These are phyloP conservation scores for Schwanniomyces pseudopolymorphus DNA, from an alignment of 805 yeast species.

Conservation along the genomic window DNA sequence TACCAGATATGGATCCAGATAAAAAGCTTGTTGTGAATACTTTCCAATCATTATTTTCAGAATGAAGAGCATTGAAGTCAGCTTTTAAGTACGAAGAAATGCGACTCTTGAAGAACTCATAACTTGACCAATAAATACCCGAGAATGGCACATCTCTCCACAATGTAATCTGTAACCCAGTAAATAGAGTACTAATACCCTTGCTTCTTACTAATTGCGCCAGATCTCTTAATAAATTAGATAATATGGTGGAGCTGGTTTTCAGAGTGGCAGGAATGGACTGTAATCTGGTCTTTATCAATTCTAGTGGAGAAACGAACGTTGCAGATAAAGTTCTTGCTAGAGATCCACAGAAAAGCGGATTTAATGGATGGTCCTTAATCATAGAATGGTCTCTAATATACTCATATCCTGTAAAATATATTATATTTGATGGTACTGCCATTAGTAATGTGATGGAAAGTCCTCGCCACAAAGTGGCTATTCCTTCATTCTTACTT, in stretches of 20 bases:
- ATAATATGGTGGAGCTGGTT: conserved; percentile 28
- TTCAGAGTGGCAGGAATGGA: conserved; percentile 64
- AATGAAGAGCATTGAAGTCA: conserved; percentile 15
- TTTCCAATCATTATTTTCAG: conserved; percentile 30
- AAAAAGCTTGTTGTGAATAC: conserved; percentile 65
- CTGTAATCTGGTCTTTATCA: conserved; percentile 84
- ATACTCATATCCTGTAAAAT: conserved; percentile 90
- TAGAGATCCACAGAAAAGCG: conserved; percentile 79
- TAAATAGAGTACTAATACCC: conserved; percentile 71
- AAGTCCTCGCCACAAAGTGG: conserved; percentile 87
- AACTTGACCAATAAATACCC: conserved; percentile 90
- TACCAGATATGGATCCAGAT: conserved; percentile 82
- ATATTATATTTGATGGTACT: conserved; percentile 88
- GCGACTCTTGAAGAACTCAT: conserved; percentile 51
- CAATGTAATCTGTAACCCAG: conserved; percentile 81
- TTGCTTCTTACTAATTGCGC: conserved; percentile 46
- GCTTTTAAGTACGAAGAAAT: conserved; percentile 21
- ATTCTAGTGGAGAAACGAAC: conserved; percentile 81
- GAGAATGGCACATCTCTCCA: conserved; percentile 98
- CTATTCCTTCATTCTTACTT: conserved; percentile 66
- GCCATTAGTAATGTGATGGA: conserved; percentile 84
- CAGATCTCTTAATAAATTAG: conserved; percentile 55
- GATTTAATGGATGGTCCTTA: conserved; percentile 55
- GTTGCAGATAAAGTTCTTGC: conserved; percentile 87
- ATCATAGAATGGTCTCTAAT: conserved; percentile 67